Base-by-base conservation (phyloP, 73 alveolate species). In the Blepharisma japonicum region DNA sequence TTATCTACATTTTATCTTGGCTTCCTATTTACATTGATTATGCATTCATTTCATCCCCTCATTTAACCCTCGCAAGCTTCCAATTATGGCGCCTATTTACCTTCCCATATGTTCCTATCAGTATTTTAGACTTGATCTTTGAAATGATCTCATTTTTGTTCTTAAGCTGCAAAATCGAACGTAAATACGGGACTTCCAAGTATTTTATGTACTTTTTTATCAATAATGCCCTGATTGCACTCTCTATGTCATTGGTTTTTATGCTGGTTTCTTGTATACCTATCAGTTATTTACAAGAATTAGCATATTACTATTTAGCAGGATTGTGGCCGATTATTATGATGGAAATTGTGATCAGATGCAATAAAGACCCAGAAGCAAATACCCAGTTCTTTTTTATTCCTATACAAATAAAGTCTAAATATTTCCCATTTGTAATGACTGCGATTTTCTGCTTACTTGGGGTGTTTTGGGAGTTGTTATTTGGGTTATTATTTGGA, bases 351-450 rank as follows among this genome's bases (percentile, higher is more conserved):
- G 80, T 70, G n/a, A 39, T 38, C 11, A n/a, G 42, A 70, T 70
- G 80, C 66, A 70, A 70, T 45, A 23, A 70, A 70, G 80, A 70
- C 6, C 80, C 80, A 39, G 80, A 70, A 70, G 77, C 21, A 14
- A 72, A 2, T 3, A 14, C 39, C 20, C 61, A 70, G 71, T 45
- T 70, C 27, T 14, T 70, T 48, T 47, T 18, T 45, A 14, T 70
- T 70, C 80, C 80, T n/a, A 39, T 70, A 8, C 14, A 20, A 25
- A 61, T 61, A 20, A 61, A 61, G 23, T 18, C 38, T 0, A 61
- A 61, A 61, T 61, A 61, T 5, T 61, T 14, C 23, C 74, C 74
- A 14, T 61, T n/a, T n/a, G 47, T 61, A 25, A 14, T 61, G 14
- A 9, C 47, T 25, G 46, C 46, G 11, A 14, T 61, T 25, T 61